Evolutionary conservation across 495 filamentous ascomycete genomes (phyloP).

Genomic region (Pseudoneurospora amorphoporcata): DNA sequence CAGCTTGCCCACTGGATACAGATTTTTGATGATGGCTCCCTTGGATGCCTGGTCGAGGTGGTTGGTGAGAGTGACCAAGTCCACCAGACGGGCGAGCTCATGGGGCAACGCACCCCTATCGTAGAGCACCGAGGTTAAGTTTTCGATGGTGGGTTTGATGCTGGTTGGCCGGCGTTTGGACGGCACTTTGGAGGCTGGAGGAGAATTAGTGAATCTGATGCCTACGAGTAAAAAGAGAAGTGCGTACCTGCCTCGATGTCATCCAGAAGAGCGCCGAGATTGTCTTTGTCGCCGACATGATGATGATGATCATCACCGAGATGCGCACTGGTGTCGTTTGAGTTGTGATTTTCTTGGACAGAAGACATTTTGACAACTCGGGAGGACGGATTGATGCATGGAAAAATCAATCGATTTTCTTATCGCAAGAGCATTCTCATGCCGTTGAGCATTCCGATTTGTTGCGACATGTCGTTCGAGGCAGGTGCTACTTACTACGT

Average conservation of each 20-base stretch:
- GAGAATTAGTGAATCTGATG: constrained; percentile 1
- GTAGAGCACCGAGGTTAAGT: constrained; percentile 42
- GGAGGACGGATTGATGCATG: neutral
- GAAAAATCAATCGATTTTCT: neutral
- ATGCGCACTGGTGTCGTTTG: neutral
- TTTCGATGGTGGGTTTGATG: constrained; percentile 39
- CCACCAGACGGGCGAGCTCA: constrained; percentile 51
- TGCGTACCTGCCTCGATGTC: constrained; percentile 20
- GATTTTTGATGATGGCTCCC: constrained; percentile 54
- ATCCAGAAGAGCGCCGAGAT: constrained; percentile 15
- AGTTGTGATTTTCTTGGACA: neutral
- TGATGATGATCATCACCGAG: neutral
- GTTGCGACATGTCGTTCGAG: neutral
- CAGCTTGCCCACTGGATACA: constrained; percentile 63
- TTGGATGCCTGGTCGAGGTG: constrained; percentile 67
- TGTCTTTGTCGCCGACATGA: neutral
- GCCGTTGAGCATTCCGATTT: neutral
- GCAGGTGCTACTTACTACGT: neutral
- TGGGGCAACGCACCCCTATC: constrained; percentile 53
- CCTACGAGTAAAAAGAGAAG: neutral
- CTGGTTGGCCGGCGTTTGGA: constrained; percentile 35
- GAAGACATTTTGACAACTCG: neutral
- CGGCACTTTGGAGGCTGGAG: constrained; percentile 37
- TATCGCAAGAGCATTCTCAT: neutral
- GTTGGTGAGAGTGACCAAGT: constrained; percentile 53